Conservation (phyloP, 2,329 filamentous ascomycete genomes). For the Ophiognomonia clavigignenti-juglandacearum region DNA sequence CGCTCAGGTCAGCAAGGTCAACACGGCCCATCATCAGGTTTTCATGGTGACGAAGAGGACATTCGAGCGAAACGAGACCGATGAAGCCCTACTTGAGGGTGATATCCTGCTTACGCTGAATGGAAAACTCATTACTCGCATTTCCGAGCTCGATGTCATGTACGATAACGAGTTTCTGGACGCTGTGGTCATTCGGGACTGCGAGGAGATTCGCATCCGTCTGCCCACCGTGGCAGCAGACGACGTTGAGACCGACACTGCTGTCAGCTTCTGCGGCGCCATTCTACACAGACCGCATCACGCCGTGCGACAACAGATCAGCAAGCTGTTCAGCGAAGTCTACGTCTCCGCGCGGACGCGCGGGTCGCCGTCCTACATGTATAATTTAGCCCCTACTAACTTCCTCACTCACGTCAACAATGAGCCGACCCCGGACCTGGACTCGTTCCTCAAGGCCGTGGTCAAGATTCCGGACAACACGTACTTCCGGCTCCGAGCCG, state of each 20-base stretch:
- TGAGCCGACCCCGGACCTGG: constrained; percentile 74
- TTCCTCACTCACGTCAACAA: constrained; percentile 97
- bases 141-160: constrained; percentile 93
- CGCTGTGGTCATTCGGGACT: constrained; percentile 80
- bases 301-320: constrained; percentile 94
- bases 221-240: constrained; percentile 83
- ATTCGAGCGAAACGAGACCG: constrained; percentile 40
- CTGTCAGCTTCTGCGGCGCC: constrained; percentile 92
- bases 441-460: constrained; percentile 75
- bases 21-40: constrained; percentile 88
- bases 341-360: constrained; percentile 87
- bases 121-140: constrained; percentile 84
- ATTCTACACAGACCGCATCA: constrained; percentile 91
- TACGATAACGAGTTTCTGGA: constrained; percentile 82
- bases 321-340: constrained; percentile 90
- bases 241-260: constrained; percentile 87
- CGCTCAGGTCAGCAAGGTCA: constrained; percentile 70
- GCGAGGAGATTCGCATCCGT: constrained; percentile 69
- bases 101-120: constrained; percentile 92
- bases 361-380: constrained; percentile 81
- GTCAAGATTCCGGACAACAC: constrained; percentile 91
- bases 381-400: constrained; percentile 90
- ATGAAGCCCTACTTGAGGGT: constrained; percentile 70
- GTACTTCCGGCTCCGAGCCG: constrained; percentile 95
- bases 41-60: constrained; percentile 97